A percentile compares a stretch with the other conserved stretches of the same genome.
Conservation (phyloP, 306 rosid species). For the Alnus glutinosa region DNA sequence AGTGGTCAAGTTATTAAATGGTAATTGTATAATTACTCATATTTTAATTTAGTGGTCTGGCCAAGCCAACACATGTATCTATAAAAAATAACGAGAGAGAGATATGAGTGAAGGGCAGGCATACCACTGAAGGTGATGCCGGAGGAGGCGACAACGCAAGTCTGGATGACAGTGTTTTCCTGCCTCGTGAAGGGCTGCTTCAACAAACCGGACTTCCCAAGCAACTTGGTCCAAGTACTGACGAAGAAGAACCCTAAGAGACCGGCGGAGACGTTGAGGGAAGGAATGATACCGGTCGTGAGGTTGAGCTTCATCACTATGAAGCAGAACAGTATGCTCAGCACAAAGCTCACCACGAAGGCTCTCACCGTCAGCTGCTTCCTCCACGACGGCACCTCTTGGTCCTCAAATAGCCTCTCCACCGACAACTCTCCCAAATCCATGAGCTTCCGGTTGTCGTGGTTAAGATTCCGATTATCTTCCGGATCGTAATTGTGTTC, state of each 20-base stretch:
- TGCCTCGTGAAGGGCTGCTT: conserved; percentile 52
- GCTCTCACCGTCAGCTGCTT: conserved; percentile 26
- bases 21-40: too few species aligned
- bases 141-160: conserved; percentile 63
- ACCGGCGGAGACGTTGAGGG: conserved; percentile 34
- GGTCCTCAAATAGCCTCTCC: conserved; percentile 22
- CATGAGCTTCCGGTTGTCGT: conserved; percentile 8
- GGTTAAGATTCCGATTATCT: conserved; percentile 5
- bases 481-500: conserved; percentile 21
- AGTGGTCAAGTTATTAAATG: too few species aligned
- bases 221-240: conserved; percentile 28
- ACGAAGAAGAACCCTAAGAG: conserved; percentile 31
- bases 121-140: conserved; percentile 64
- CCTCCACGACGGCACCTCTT: conserved; percentile 30
- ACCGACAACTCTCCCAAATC: conserved; percentile 29
- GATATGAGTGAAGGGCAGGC: background rate
- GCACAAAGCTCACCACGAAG: conserved; percentile 22
- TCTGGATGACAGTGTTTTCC: conserved; percentile 62
- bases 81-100: too few species aligned
- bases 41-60: too few species aligned
- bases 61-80: too few species aligned
- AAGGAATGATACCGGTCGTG: conserved; percentile 30
- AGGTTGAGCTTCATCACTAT: conserved; percentile 32
- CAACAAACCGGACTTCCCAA: conserved; percentile 15
- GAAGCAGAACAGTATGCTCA: conserved; percentile 23